Conservation (phyloP, 192 early-diverging fungal species). For the Rhizophagus prolifer region DNA sequence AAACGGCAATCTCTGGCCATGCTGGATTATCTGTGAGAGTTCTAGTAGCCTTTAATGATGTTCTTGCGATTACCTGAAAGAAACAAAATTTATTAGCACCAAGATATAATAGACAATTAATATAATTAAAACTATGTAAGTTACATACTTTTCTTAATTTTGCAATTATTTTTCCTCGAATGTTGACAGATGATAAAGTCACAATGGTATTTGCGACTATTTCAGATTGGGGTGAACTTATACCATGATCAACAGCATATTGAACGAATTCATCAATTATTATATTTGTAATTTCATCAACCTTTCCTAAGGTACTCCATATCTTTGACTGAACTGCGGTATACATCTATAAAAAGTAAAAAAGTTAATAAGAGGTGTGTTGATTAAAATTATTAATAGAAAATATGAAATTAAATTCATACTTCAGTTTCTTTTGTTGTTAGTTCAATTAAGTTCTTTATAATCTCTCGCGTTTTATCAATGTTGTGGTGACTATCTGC, state of each 20-base stretch:
- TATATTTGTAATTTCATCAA: constrained; percentile 79
- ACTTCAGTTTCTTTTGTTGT: constrained; percentile 80
- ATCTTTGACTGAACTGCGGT: constrained; percentile 80
- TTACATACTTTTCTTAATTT: constrained; percentile 68
- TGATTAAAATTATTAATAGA: neutral
- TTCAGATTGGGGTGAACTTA: constrained; percentile 76
- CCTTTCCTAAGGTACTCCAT: constrained; percentile 76
- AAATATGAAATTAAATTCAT: constrained; percentile 24
- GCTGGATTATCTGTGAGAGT: constrained; percentile 78
- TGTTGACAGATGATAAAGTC: constrained; percentile 74
- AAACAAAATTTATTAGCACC: neutral
- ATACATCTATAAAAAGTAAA: constrained; percentile 63
- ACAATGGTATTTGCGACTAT: constrained; percentile 85
- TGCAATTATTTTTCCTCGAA: constrained; percentile 80
- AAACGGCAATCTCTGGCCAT: constrained; percentile 91
- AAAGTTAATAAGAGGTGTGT: neutral
- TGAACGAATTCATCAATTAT: constrained; percentile 79
- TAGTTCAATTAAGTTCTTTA: constrained; percentile 76
- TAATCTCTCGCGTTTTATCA: constrained; percentile 69
- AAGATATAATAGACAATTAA: neutral
- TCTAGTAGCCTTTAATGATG: constrained; percentile 69
- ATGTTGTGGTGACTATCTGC: constrained; percentile 52
- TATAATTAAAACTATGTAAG: neutral
- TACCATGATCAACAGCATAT: constrained; percentile 78
- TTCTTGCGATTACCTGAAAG: constrained; percentile 65